These are phyloP conservation scores for Colletotrichum sp. DNA, from an alignment of 2,329 filamentous ascomycete species.

Conservation along the genomic window DNA sequence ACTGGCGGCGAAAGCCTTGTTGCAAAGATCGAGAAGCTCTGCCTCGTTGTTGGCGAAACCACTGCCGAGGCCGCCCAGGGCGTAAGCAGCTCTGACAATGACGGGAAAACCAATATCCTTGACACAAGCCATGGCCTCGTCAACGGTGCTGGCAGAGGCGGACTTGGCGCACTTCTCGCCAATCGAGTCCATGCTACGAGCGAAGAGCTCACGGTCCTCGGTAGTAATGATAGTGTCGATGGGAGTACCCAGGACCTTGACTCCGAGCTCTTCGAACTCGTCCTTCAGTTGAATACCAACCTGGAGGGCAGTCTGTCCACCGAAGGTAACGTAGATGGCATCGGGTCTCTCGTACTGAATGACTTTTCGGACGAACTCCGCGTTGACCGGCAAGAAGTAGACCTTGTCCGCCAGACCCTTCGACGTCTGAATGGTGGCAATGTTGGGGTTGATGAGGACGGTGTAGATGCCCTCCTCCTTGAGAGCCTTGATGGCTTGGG, in stretches of 20 bases:
- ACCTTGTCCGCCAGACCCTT: slow-evolving; percentile 98
- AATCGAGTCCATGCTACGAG: slow-evolving; percentile 97
- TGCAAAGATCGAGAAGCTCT: slow-evolving; percentile 85
- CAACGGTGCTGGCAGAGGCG: slow-evolving; percentile 84
- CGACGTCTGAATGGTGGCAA: slow-evolving; percentile 97
- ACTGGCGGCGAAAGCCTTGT: slow-evolving; percentile 92
- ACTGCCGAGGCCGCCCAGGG: slow-evolving; percentile 91
- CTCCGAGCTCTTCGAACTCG: slow-evolving; percentile 90
- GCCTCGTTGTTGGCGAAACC: slow-evolving; percentile 91
- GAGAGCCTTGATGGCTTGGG: slow-evolving; percentile 96
- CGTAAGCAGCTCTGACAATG: slow-evolving; percentile 95
- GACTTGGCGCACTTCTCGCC: slow-evolving; percentile 98
- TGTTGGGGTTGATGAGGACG: slow-evolving; percentile 98
- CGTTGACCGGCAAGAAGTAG: slow-evolving; percentile 96
- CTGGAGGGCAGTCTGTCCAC: slow-evolving; percentile 94
- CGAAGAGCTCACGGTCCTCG: slow-evolving; percentile 96
- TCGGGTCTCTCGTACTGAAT: slow-evolving; percentile 94
- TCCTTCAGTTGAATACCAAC: slow-evolving; percentile 98
- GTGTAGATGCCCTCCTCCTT: slow-evolving; percentile 99
- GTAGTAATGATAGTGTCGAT: slow-evolving; percentile 99
- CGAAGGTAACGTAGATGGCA: slow-evolving; percentile 97
- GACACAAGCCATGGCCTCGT: slow-evolving; percentile 88
- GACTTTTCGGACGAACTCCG: slow-evolving; percentile 97
- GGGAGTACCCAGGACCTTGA: slow-evolving; percentile 93
- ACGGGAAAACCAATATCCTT: slow-evolving; percentile 94